Conservation (phyloP, 2,329 filamentous ascomycete genomes). For the Aspergillus carbonarius region DNA sequence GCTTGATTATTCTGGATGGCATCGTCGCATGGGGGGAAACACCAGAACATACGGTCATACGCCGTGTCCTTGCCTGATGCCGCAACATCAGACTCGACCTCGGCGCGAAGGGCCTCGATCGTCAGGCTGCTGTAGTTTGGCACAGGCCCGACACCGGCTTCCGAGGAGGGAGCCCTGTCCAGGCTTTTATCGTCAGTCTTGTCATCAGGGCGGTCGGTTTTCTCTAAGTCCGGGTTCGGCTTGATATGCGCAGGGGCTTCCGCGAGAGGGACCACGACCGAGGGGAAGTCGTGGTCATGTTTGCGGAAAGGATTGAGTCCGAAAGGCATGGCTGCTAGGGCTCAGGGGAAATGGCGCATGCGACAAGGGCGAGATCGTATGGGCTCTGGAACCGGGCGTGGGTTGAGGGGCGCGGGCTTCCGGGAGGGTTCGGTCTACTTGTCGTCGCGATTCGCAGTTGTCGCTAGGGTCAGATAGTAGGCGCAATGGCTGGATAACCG, state of each 20-base stretch:
- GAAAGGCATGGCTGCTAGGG: conserved; percentile 31
- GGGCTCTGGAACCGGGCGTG: not conserved
- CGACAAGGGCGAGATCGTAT: not conserved
- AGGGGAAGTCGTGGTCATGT: conserved; percentile 53
- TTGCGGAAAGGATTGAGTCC: conserved; percentile 51
- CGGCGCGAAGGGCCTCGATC: conserved; percentile 66
- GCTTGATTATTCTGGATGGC: not conserved
- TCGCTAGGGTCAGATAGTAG: conserved; percentile 9
- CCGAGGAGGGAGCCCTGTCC: conserved; percentile 34
- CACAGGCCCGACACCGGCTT: conserved; percentile 38
- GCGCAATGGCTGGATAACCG: conserved; percentile 7
- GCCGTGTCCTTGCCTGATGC: conserved; percentile 61
- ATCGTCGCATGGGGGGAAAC: conserved; percentile 9
- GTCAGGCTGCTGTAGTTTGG: conserved; percentile 54
- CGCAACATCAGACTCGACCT: conserved; percentile 62
- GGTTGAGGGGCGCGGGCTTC: not conserved
- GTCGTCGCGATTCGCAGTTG: not conserved
- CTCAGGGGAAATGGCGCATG: not conserved
- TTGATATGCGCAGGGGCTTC: conserved; percentile 40
- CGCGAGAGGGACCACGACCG: conserved; percentile 52
- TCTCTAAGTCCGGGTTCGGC: conserved; percentile 17
- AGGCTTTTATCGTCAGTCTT: conserved; percentile 36
- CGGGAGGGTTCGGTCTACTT: not conserved
- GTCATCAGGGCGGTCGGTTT: conserved; percentile 35
- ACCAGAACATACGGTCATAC: conserved; percentile 68